Conservation (phyloP, 139 green algal species). For the Picochlorum sp. region DNA sequence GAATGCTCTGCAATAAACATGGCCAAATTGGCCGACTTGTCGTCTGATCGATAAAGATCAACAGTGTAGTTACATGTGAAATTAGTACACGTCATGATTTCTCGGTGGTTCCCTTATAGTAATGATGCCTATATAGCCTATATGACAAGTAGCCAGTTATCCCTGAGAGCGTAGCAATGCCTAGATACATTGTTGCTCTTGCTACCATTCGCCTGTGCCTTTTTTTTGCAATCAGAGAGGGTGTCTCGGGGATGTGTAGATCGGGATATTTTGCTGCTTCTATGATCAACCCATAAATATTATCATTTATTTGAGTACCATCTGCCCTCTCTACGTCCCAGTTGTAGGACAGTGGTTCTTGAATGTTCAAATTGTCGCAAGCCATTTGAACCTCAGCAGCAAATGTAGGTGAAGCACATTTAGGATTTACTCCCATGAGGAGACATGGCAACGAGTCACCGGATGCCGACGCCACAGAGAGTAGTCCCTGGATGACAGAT, state of each 20-base stretch:
- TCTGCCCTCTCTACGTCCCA: not conserved
- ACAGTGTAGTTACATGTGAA: no score
- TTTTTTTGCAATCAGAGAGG: constrained; percentile 22
- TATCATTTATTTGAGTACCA: no score
- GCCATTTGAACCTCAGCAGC: constrained; percentile 11
- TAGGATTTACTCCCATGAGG: constrained; percentile 46
- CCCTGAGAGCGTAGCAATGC: not conserved
- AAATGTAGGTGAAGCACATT: not conserved
- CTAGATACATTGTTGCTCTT: constrained; percentile 11
- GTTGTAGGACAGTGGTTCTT: constrained; percentile 6
- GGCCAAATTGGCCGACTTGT: no score
- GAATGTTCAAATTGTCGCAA: constrained; percentile 19
- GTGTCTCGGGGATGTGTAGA: constrained; percentile 30
- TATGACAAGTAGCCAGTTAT: constrained; percentile 20
- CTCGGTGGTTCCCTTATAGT: not conserved
- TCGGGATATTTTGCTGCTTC: constrained; percentile 12
- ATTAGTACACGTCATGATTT: no score
- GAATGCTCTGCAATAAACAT: no score
- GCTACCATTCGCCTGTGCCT: constrained; percentile 25
- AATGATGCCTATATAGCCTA: not conserved
- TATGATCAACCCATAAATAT: constrained; percentile 16
- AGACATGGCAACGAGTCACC: constrained; percentile 52
- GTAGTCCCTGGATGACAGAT: constrained; percentile 15
- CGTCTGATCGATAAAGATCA: no score
- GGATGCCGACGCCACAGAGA: constrained; percentile 14